Conservation (phyloP, 345 rosid species). For the Heritiera littoralis region DNA sequence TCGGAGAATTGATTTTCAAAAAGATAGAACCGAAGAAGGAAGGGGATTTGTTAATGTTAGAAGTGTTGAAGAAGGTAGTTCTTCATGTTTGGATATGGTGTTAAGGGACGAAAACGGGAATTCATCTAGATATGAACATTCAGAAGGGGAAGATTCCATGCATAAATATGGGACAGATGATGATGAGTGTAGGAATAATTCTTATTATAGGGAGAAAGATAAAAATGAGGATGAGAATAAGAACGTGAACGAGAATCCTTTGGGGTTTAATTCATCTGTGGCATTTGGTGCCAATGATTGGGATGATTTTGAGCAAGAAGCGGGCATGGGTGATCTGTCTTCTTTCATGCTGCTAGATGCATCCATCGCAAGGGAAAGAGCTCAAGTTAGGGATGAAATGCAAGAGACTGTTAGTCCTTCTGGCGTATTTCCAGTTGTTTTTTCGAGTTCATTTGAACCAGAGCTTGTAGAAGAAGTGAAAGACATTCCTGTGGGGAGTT, state of each 20-base stretch:
- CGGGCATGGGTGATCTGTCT: constrained; percentile 38
- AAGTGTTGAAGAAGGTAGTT: constrained; percentile 29
- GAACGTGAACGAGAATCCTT: constrained; percentile 50
- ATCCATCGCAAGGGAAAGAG: constrained; percentile 24
- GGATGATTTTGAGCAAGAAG: constrained; percentile 84
- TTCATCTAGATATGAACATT: constrained; percentile 44
- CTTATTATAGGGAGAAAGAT: constrained; percentile 32
- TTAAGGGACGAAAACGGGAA: constrained; percentile 39
- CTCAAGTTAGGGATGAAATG: constrained; percentile 35
- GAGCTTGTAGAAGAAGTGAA: constrained; percentile 40
- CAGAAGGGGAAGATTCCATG: constrained; percentile 69
- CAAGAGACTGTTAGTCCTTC: constrained; percentile 25
- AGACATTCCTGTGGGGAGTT: constrained; percentile 37
- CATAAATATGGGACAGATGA: constrained; percentile 53
- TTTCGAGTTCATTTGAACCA: constrained; percentile 28
- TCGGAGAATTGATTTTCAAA: constrained; percentile 31
- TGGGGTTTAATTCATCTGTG: constrained; percentile 65
- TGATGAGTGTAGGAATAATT: constrained; percentile 40
- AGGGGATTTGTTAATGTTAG: constrained; percentile 25
- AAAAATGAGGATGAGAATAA: constrained; percentile 24
- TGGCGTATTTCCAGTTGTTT: constrained; percentile 25
- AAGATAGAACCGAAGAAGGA: constrained; percentile 26
- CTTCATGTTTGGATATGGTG: constrained; percentile 29
- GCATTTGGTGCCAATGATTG: constrained; percentile 93
- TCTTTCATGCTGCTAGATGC: constrained; percentile 33